These are phyloP conservation scores for Aspergillus intermedius DNA, from an alignment of 2,329 filamentous ascomycete species.

Conservation along the genomic window DNA sequence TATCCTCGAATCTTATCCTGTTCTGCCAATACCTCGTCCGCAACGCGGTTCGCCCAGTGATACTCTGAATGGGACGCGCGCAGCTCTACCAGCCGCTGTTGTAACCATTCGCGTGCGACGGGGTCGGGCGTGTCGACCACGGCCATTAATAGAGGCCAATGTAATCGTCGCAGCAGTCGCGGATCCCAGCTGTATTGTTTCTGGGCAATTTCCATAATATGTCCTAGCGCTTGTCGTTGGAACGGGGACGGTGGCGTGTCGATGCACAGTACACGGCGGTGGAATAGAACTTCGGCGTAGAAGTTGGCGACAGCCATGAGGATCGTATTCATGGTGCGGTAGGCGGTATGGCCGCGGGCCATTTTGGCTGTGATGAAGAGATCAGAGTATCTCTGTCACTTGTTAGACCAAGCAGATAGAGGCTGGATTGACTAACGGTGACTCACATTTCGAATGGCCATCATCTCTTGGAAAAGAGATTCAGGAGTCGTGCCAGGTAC, in stretches of 20 bases:
- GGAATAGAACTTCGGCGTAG: conserved; percentile 27
- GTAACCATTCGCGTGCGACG: conserved; percentile 25
- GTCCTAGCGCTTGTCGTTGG: conserved; percentile 22
- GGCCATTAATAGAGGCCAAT: conserved; percentile 31
- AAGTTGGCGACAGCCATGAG: conserved; percentile 29
- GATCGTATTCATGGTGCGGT: conserved; percentile 31
- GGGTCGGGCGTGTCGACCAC: conserved; percentile 25
- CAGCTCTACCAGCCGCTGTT: conserved; percentile 23
- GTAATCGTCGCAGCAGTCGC: conserved; percentile 24
- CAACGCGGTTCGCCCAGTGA: conserved; percentile 23
- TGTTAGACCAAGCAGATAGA: conserved; percentile 2
- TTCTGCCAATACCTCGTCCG: conserved; percentile 21
- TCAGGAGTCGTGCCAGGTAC: conserved; percentile 12
- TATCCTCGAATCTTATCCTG: conserved; percentile 21
- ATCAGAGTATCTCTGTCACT: conserved; percentile 27
- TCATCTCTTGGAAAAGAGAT: conserved; percentile 18
- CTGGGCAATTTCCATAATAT: conserved; percentile 26
- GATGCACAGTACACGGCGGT: conserved; percentile 25
- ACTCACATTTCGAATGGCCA: conserved; percentile 21
- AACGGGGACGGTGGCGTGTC: conserved; percentile 12
- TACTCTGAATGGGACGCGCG: conserved; percentile 25
- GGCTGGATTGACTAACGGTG: not conserved
- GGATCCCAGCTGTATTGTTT: conserved; percentile 28
- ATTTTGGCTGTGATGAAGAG: conserved; percentile 30
- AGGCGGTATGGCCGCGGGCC: conserved; percentile 20